phyloP scores from a whole-genome alignment of 768 basidiomycete species.

The Auriculariales sp. region DNA sequence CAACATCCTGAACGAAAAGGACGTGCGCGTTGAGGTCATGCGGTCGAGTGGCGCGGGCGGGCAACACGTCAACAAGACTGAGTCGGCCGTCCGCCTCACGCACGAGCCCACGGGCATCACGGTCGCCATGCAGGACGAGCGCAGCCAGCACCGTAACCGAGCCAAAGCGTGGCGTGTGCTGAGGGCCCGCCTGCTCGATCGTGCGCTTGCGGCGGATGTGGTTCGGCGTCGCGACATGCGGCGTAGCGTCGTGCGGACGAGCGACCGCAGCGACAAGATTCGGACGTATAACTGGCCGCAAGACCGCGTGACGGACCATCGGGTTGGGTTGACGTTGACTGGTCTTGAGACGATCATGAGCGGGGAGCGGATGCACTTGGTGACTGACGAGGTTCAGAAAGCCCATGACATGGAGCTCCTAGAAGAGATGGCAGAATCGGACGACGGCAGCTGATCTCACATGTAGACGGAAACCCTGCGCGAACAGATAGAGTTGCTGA shows the following conservation, averaged over 20 bases:
- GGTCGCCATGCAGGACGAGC: conserved; percentile 96
- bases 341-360: conserved; percentile 53
- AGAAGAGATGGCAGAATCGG: conserved; percentile 26
- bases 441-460: too few species aligned
- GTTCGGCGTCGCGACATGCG: conserved; percentile 55
- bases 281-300: conserved; percentile 77
- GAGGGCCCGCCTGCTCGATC: conserved; percentile 70
- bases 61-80: conserved; percentile 97
- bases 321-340: conserved; percentile 60
- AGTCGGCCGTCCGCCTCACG: conserved; percentile 89
- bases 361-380: conserved; percentile 42
- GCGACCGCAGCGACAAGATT: conserved; percentile 87
- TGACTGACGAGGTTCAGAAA: conserved; percentile 41
- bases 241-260: conserved; percentile 59
- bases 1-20: conserved; percentile 31
- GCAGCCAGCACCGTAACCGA: conserved; percentile 94
- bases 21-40: conserved; percentile 89
- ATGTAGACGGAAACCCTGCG: too few species aligned
- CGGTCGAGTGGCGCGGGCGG: conserved; percentile 93
- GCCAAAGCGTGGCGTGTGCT: conserved; percentile 89
- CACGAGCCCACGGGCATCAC: conserved; percentile 87
- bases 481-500: too few species aligned
- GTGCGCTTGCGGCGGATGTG: conserved; percentile 55
- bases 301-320: conserved; percentile 89
- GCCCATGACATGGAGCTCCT: conserved; percentile 37